Evolutionary conservation across 768 basidiomycete species (phyloP).

Genomic region (Macrolepiota dolichaula): DNA sequence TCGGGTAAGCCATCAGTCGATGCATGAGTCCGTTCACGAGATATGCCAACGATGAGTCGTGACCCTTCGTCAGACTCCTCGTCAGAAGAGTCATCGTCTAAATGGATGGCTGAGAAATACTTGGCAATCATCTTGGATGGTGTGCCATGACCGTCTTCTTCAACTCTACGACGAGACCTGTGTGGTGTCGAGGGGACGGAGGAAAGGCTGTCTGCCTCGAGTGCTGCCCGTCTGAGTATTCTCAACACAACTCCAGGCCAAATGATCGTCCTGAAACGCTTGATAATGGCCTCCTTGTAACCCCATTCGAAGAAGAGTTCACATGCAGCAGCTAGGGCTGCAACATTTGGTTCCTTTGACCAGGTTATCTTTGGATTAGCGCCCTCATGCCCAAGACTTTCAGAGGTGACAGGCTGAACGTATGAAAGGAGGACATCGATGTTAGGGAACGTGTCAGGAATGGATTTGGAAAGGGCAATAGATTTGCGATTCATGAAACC

Average conservation of each 20-base stretch:
- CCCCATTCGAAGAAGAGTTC: slow-evolving; percentile 95
- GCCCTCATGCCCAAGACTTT: slow-evolving; percentile 43
- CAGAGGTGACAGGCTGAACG: slow-evolving; percentile 71
- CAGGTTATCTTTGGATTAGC: slow-evolving; percentile 37
- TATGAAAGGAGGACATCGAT: slow-evolving; percentile 77
- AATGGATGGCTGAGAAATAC: slow-evolving; percentile 46
- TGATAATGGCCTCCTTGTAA: slow-evolving; percentile 74
- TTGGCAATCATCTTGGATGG: slow-evolving; percentile 53
- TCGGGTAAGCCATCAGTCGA: slow-evolving; percentile 73
- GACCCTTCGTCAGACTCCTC: slow-evolving; percentile 34
- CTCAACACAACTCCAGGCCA: slow-evolving; percentile 76
- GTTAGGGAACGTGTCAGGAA: slow-evolving; percentile 69
- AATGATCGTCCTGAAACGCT: slow-evolving; percentile 78
- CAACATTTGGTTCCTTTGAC: slow-evolving; percentile 63
- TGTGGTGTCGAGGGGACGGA: slow-evolving; percentile 35
- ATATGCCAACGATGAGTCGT: slow-evolving; percentile 61
- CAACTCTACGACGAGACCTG: slow-evolving; percentile 24
- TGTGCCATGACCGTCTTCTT: slow-evolving; percentile 33
- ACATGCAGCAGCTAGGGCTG: slow-evolving; percentile 72
- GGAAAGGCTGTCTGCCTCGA: slow-evolving; percentile 40
- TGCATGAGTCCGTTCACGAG: slow-evolving; percentile 59
- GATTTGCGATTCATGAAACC: slow-evolving; percentile 64
- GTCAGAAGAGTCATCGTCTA: slow-evolving; percentile 27
- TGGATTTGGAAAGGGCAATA: slow-evolving; percentile 55
- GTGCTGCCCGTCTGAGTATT: slow-evolving; percentile 60